These are phyloP conservation scores for Moricandia arvensis DNA, from an alignment of 345 rosid genomes.

Conservation along the genomic window DNA sequence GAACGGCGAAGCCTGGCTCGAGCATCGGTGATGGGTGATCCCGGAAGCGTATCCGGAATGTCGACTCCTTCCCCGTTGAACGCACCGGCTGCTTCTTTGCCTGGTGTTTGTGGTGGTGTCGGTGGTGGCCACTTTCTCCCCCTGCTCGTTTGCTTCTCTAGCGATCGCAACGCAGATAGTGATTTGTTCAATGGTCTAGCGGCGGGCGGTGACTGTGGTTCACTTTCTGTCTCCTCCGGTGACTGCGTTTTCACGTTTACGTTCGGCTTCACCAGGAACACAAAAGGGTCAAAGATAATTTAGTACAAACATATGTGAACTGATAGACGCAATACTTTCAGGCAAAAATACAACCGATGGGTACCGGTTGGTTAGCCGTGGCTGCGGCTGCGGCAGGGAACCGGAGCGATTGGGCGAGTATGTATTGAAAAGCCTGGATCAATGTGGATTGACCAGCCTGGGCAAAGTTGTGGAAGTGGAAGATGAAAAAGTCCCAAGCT, in stretches of 20 bases:
- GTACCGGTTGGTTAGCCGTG: conserved; percentile 43
- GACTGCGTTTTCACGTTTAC: conserved; percentile 25
- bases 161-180: conserved; percentile 12
- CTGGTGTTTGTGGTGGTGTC: conserved; percentile 32
- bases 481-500: conserved; percentile 66
- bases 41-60: conserved; percentile 28
- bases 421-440: conserved; percentile 53
- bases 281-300: neutral
- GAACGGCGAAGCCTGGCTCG: conserved; percentile 51
- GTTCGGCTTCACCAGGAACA: conserved; percentile 12
- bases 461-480: conserved; percentile 61
- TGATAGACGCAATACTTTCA: too few species aligned
- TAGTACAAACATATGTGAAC: too few species aligned
- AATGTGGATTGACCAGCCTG: conserved; percentile 52
- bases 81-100: conserved; percentile 31
- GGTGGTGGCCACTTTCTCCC: conserved; percentile 39
- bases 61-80: conserved; percentile 31
- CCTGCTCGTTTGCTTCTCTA: conserved; percentile 39
- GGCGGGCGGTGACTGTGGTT: conserved; percentile 8
- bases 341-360: neutral
- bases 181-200: conserved; percentile 27
- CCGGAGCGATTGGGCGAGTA: conserved; percentile 55
- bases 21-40: conserved; percentile 38
- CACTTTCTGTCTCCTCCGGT: conserved; percentile 24
- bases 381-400: conserved; percentile 32